Base-by-base conservation (phyloP, 202 grass and related monocot species). In the Zizania palustris region DNA sequence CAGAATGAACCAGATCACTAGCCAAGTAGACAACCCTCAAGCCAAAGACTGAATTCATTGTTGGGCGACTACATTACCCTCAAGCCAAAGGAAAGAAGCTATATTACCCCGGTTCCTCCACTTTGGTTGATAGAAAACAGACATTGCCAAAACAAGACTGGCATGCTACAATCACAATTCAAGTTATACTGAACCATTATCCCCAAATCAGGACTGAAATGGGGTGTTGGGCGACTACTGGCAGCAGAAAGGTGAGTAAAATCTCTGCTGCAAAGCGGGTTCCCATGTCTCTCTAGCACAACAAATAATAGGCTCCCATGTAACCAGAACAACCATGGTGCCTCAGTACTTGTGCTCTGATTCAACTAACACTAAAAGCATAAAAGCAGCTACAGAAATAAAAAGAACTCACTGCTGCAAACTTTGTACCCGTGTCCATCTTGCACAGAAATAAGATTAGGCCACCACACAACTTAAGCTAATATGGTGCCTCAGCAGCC, bases 311-410 rank as follows among this genome's bases (percentile, higher is more conserved):
- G 66, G 58, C 78, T 59, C 57, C 72, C 71, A 80, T 5, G 40
- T 65, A 56, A 81, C 11, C 58, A 58, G 45, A 71, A 72, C 16
- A 39, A 41, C 66, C 35, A 65, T 63, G 64, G 33, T 14, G 59
- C 78, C 73, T 82, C 78, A 86, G 84, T 86, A 86, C 78, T 37
- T 72, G 84, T 82, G 72, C 84, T 82, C 18, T 59, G 22, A 41
- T 59, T 13, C 2, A 77, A 64, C 13, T n/a, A 3, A 71, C 28
- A 42, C 11, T 5, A 77, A 45, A 49, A 51, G 4, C 16, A 3
- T 41, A 44, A 67, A 54, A 55, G n/a, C 36, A 54, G 14, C 60
- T 4, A 11, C 14, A 64, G 45, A 67, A 57, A 3, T 1, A 61
- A 49, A 65, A 62, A 58, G 14, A 57, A 73, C 16, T 18, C 39